phyloP scores from a whole-genome alignment of 495 filamentous ascomycete genomes.

The Hypoxylon cercidicola region DNA sequence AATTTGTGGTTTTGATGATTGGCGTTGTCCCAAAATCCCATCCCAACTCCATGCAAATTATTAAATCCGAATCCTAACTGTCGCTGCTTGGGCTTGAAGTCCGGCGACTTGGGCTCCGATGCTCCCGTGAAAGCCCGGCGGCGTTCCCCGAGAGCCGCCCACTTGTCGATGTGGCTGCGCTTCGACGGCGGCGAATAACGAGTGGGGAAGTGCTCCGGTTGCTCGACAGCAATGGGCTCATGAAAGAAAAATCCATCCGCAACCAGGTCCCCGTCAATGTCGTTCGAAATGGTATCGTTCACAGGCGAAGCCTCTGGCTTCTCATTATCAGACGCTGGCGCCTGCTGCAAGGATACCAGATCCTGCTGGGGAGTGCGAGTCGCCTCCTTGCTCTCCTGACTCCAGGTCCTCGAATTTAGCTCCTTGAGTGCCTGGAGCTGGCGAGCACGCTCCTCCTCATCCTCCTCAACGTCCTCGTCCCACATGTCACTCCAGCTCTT shows the following conservation, averaged over 20 bases:
- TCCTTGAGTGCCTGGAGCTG: constrained; percentile 71
- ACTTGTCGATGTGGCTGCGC: constrained; percentile 77
- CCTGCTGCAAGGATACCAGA: constrained; percentile 47
- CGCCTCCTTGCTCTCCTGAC: constrained; percentile 72
- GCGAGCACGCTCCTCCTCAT: constrained; percentile 67
- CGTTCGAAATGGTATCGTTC: constrained; percentile 53
- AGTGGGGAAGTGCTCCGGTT: constrained; percentile 48
- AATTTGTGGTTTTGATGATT: constrained; percentile 42
- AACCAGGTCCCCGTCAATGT: constrained; percentile 66
- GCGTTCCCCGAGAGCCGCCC: constrained; percentile 84
- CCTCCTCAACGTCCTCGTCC: constrained; percentile 86
- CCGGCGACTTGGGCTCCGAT: constrained; percentile 54
- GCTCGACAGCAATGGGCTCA: constrained; percentile 60
- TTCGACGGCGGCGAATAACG: constrained; percentile 63
- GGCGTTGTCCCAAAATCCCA: constrained; percentile 50
- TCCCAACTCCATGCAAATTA: constrained; percentile 45
- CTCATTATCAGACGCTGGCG: constrained; percentile 60
- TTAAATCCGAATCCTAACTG: constrained; percentile 49
- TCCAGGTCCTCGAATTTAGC: constrained; percentile 83
- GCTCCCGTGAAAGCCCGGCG: constrained; percentile 71
- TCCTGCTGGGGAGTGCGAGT: constrained; percentile 61
- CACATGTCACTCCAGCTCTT: constrained; percentile 99
- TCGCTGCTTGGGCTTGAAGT: constrained; percentile 52
- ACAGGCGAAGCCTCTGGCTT: constrained; percentile 52
- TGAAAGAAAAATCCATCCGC: constrained; percentile 76